These are phyloP conservation scores for Penstemon barbatus DNA, from an alignment of 257 asterid species.

Conservation along the genomic window DNA sequence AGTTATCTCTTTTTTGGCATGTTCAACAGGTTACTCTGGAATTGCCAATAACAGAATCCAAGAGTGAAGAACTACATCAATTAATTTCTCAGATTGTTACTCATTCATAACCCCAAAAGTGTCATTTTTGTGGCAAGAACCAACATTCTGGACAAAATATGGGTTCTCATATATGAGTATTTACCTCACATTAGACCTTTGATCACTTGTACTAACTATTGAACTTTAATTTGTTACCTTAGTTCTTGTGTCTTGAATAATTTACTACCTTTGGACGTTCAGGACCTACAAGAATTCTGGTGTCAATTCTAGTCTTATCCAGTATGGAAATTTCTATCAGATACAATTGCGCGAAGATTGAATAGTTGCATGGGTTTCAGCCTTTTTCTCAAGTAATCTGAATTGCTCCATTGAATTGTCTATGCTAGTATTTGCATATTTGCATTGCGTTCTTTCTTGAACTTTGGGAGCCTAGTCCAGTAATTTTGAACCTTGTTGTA, in stretches of 20 bases:
- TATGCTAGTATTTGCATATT: background rate
- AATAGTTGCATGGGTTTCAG: constrained; percentile 10
- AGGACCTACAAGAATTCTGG: background rate
- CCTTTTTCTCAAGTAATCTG: background rate
- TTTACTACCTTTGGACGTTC: background rate
- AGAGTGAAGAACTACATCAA: constrained; percentile 54
- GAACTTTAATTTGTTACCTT: constrained; percentile 12
- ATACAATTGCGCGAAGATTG: background rate
- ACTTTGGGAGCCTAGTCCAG: background rate
- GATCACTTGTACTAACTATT: background rate
- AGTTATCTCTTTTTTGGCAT: constrained; percentile 16
- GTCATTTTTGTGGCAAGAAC: constrained; percentile 20
- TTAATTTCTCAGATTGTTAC: constrained; percentile 42
- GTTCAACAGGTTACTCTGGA: constrained; percentile 71
- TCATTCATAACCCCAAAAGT: constrained; percentile 37
- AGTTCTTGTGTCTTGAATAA: constrained; percentile 16
- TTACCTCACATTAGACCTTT: background rate
- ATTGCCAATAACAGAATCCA: constrained; percentile 50
- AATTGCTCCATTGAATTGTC: background rate
- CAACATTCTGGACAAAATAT: background rate
- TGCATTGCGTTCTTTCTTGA: background rate
- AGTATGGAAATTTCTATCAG: background rate
- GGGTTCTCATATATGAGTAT: background rate
- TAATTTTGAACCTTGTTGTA: background rate
- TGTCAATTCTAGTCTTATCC: background rate